These are phyloP conservation scores for Saccharomycopsis babjevae DNA, from an alignment of 805 yeast genomes.

Conservation along the genomic window DNA sequence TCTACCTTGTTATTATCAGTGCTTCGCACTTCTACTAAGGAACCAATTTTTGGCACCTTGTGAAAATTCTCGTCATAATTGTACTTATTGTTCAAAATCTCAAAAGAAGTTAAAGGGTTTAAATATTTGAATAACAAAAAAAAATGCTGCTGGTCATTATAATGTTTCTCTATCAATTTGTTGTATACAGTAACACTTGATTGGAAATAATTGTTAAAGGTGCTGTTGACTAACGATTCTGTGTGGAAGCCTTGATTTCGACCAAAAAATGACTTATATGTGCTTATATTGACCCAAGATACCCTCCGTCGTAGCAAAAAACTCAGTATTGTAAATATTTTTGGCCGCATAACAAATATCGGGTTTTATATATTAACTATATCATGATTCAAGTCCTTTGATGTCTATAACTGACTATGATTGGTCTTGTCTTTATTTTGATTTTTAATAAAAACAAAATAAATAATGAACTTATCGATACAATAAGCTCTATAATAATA, in stretches of 20 bases:
- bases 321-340: background rate
- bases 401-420: background rate
- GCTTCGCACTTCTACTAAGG: conserved; percentile 30
- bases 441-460: too few relatives aligned
- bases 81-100: background rate
- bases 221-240: background rate
- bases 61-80: conserved; percentile 4
- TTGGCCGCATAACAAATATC: background rate
- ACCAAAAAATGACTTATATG: background rate
- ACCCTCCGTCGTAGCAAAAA: background rate
- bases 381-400: background rate
- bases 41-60: conserved; percentile 25
- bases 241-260: background rate
- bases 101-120: background rate
- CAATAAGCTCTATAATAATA: too few relatives aligned
- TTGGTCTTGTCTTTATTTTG: background rate
- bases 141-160: background rate
- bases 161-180: background rate
- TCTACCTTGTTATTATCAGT: conserved; percentile 11
- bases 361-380: background rate
- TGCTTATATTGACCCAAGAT: background rate
- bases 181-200: background rate
- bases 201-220: background rate
- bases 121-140: background rate
- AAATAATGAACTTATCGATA: too few relatives aligned